Evolutionary conservation across 108 stramenopile genomes (phyloP), one percentile per base, ranked within the genome.

Genomic region (Fistulifera pelliculosa): DNA sequence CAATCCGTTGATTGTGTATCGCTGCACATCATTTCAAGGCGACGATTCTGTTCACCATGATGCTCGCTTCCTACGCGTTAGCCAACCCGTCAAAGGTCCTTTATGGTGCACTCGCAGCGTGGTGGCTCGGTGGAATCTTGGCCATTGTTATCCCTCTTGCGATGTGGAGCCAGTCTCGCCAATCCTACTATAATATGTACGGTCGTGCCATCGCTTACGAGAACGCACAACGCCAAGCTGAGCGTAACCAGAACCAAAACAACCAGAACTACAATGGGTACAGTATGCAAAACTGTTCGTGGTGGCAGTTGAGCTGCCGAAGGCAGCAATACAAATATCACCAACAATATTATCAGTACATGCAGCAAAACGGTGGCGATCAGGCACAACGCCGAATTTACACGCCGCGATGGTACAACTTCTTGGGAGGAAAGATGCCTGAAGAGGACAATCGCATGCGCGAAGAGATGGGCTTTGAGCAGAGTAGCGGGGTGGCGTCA

Each of bases 271-370:
- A 69, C 41, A 56, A 64, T 23, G 41, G 56, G 24, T 68, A 62
- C 24, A 25, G 19, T 19, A 44, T 17, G 7, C 60, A 50, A 16
- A 49, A 54, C 14, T 80, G 79, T 59, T 42, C 39, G 8, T 73
- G 72, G 66, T 68, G 67, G 52, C 65, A 80, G 15, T 54, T 59
- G 38, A 49, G 45, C 8, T 80, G 74, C 56, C 62, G 63, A n/a
- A 41, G 66, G 7, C 23, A 64, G 39, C 42, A 49, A 0, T 47
- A 35, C n/a, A 56, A 58, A 31, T 56, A 65, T 19, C 43, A 49
- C 18, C 60, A 62, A 1, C 56, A 61, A 35, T 56, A 69, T 26
- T 38, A 54, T 27, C 60, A 66, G 10, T 64, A 54, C 17, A 3
- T 35, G 3, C 31, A 35, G 31, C 39, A 63, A 8, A 40, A 67